Conservation (phyloP, 495 filamentous ascomycete genomes). For the Trichoderma reesei region DNA sequence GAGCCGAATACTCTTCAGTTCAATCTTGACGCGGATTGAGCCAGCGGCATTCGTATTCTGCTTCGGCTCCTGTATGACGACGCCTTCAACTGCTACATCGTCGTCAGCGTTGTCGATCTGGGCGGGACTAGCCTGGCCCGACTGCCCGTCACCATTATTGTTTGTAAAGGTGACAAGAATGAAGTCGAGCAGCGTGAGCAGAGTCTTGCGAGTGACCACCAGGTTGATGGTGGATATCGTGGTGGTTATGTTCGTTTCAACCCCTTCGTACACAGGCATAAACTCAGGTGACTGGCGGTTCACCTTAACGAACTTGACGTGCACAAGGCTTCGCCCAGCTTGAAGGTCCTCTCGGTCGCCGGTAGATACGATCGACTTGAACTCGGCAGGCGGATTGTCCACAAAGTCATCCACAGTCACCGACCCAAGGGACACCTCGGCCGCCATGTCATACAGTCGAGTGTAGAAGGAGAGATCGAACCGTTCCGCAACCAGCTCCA, state of each 20-base stretch:
- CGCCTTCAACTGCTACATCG: constrained; percentile 23
- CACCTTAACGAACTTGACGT: constrained; percentile 79
- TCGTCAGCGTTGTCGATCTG: constrained; percentile 25
- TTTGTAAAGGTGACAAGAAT: constrained; percentile 89
- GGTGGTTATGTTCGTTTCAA: constrained; percentile 86
- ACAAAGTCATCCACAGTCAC: constrained; percentile 93
- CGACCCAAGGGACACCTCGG: constrained; percentile 76
- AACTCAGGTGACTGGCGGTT: constrained; percentile 90
- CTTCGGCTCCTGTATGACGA: not conserved
- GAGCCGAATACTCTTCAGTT: constrained; percentile 83
- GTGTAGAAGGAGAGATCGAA: constrained; percentile 83
- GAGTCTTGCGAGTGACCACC: constrained; percentile 83
- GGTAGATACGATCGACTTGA: constrained; percentile 91
- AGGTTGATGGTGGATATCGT: constrained; percentile 92
- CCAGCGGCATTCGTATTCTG: constrained; percentile 24
- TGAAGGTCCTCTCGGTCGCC: constrained; percentile 58
- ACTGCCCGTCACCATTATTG: constrained; percentile 37
- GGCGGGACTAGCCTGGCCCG: constrained; percentile 25
- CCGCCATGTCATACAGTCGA: constrained; percentile 81
- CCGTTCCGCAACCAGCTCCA: constrained; percentile 81
- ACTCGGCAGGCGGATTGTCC: constrained; percentile 78
- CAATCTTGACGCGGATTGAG: constrained; percentile 66
- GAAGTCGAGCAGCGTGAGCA: constrained; percentile 93
- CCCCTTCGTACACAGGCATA: constrained; percentile 78
- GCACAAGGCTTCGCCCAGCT: constrained; percentile 71